Conservation (phyloP, 1,139 yeast species). For the Debaryomyces sp. region DNA sequence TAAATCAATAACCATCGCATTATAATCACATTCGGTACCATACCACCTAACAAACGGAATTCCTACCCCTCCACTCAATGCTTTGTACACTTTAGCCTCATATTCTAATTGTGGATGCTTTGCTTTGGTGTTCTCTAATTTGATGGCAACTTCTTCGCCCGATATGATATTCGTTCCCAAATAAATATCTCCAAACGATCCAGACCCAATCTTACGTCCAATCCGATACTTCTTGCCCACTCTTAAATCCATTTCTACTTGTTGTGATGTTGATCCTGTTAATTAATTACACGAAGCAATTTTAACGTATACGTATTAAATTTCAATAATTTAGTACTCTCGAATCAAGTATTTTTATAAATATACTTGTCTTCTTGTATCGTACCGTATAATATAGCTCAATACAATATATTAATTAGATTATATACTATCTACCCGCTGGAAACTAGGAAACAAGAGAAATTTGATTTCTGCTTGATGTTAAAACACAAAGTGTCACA, state of each 20-base stretch:
- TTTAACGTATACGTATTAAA: neutral
- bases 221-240: slow-evolving; percentile 95
- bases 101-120: slow-evolving; percentile 97
- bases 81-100: slow-evolving; percentile 93
- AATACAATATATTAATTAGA: slow-evolving; percentile 2
- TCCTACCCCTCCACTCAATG: slow-evolving; percentile 95
- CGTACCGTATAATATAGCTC: neutral
- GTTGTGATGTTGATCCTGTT: slow-evolving; percentile 3
- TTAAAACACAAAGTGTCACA: slow-evolving; percentile 5
- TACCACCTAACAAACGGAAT: slow-evolving; percentile 97
- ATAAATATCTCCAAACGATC: slow-evolving; percentile 97
- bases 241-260: slow-evolving; percentile 63
- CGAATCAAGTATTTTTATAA: neutral
- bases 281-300: neutral
- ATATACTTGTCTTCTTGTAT: neutral
- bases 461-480: slow-evolving; percentile 1
- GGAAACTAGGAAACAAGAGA: slow-evolving; percentile 2
- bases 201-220: slow-evolving; percentile 96
- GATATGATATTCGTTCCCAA: slow-evolving; percentile 90
- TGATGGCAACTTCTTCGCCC: slow-evolving; percentile 97
- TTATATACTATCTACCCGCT: slow-evolving; percentile 2
- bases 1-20: slow-evolving; percentile 95
- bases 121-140: slow-evolving; percentile 85
- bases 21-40: slow-evolving; percentile 95
- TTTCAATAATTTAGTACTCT: neutral